Evolutionary conservation across 202 grass and related monocot species (phyloP).

Genomic region (Panicum hallii): DNA sequence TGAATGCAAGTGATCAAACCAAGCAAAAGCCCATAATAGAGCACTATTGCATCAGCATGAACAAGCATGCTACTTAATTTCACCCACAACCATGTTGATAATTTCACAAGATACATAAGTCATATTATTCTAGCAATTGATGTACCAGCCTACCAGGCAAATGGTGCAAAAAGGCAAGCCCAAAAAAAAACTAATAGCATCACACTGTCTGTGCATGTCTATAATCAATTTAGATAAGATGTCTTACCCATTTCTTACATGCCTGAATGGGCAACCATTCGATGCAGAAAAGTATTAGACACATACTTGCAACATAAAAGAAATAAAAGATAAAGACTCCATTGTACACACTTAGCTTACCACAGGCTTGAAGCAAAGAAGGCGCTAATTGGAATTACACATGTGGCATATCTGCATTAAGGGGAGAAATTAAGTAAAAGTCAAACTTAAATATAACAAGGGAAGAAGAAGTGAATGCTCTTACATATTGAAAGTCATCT

Average conservation of each 20-base stretch:
- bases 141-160: slow-evolving; percentile 28
- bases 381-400: slow-evolving; percentile 97
- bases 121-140: slow-evolving; percentile 11
- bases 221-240: slow-evolving; percentile 29
- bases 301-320: not conserved
- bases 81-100: not conserved
- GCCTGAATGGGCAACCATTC: slow-evolving; percentile 18
- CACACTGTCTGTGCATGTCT: slow-evolving; percentile 27
- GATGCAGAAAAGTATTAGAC: slow-evolving; percentile 34
- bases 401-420: slow-evolving; percentile 91
- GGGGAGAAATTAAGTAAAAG: slow-evolving; percentile 31
- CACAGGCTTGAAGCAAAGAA: slow-evolving; percentile 99
- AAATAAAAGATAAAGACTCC: slow-evolving; percentile 30
- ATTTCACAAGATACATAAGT: slow-evolving; percentile 22
- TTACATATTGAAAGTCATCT: slow-evolving; percentile 99
- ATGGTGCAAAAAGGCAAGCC: slow-evolving; percentile 3
- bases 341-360: slow-evolving; percentile 56
- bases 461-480: slow-evolving; percentile 40
- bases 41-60: slow-evolving; percentile 6
- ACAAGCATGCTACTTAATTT: slow-evolving; percentile 16
- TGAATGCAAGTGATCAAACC: slow-evolving; percentile 18
- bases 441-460: slow-evolving; percentile 35
- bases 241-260: slow-evolving; percentile 34
- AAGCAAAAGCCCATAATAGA: not conserved
- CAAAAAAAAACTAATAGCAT: not conserved